Percentiles rank a stretch among this genome's conserved stretches.
Evolutionary conservation across 106 monocot genomes (phyloP).

Genomic region (Cymbidium sinense): DNA sequence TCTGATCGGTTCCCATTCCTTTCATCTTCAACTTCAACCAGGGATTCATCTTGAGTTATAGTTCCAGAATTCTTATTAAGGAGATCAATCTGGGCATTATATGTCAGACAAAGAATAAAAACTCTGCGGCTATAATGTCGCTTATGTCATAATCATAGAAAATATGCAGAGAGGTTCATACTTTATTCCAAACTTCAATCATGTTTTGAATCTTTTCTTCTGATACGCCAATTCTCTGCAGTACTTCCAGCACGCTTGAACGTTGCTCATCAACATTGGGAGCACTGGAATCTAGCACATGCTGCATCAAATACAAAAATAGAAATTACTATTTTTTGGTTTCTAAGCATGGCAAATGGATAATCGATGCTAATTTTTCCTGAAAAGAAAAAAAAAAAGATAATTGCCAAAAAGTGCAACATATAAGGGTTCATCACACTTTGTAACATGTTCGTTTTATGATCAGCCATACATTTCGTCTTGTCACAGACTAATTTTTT

Average conservation of each 20-base stretch:
- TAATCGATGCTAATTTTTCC: not conserved
- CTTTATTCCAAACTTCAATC: constrained; percentile 99
- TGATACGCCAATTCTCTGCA: constrained; percentile 83
- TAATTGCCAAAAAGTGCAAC: too few species aligned
- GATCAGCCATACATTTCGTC: not conserved
- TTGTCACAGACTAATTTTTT: not conserved
- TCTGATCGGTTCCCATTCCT: constrained; percentile 4
- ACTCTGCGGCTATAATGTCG: not conserved
- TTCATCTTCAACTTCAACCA: constrained; percentile 22
- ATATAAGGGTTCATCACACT: too few species aligned
- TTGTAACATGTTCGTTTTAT: too few species aligned
- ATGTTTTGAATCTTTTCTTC: constrained; percentile 80
- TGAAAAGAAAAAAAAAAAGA: too few species aligned
- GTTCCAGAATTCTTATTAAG: constrained; percentile 29
- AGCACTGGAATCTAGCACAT: constrained; percentile 89
- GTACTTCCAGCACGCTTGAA: constrained; percentile 69
- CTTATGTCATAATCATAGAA: not conserved
- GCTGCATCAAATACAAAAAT: constrained; percentile 35
- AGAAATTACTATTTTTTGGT: not conserved
- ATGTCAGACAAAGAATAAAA: not conserved
- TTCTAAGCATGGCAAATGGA: not conserved
- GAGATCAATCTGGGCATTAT: constrained; percentile 68
- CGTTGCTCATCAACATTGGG: constrained; percentile 71
- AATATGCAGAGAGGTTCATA: constrained; percentile 10
- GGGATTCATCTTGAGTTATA: constrained; percentile 14